A percentile compares a stretch with the other conserved stretches of the same genome.
Evolutionary conservation across 805 yeast genomes (phyloP).

Genomic region (Dipodascopsis uninucleata): DNA sequence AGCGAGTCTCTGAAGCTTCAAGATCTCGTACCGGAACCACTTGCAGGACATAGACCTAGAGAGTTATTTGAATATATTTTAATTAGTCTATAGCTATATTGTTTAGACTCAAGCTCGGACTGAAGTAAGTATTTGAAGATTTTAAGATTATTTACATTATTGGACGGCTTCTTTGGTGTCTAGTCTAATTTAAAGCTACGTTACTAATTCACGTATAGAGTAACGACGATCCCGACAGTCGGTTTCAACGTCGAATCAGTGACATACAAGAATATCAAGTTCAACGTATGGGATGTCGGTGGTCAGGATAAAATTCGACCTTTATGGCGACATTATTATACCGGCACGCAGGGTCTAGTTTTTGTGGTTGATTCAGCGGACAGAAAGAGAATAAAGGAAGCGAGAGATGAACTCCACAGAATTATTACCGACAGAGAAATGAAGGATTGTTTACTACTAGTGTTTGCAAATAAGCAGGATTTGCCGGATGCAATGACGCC

Average conservation of each 20-base stretch:
- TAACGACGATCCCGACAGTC: conserved; percentile 69
- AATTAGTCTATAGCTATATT: conserved; percentile 51
- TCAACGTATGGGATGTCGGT: conserved; percentile 97
- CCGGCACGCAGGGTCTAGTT: conserved; percentile 97
- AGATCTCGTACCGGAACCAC: no score
- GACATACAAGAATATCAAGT: conserved; percentile 70
- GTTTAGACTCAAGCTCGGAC: conserved; percentile 52
- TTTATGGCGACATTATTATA: conserved; percentile 98
- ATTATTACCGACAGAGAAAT: conserved; percentile 98
- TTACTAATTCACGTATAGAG: conserved; percentile 34
- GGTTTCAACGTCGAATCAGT: conserved; percentile 81
- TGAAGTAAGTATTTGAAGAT: conserved; percentile 8
- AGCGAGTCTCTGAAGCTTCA: no score
- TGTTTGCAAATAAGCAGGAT: conserved; percentile 98
- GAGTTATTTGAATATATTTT: no score
- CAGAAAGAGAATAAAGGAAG: conserved; percentile 96
- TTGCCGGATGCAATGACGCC: conserved; percentile 99
- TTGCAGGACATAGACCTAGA: no score
- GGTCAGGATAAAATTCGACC: conserved; percentile 99
- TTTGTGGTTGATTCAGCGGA: conserved; percentile 97
- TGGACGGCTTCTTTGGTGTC: background rate
- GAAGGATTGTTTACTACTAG: conserved; percentile 91
- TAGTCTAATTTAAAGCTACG: background rate
- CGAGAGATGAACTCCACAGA: conserved; percentile 96
- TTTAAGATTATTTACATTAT: background rate